Conservation (phyloP, 805 yeast species). For the Pichia nanzhaoensis region DNA sequence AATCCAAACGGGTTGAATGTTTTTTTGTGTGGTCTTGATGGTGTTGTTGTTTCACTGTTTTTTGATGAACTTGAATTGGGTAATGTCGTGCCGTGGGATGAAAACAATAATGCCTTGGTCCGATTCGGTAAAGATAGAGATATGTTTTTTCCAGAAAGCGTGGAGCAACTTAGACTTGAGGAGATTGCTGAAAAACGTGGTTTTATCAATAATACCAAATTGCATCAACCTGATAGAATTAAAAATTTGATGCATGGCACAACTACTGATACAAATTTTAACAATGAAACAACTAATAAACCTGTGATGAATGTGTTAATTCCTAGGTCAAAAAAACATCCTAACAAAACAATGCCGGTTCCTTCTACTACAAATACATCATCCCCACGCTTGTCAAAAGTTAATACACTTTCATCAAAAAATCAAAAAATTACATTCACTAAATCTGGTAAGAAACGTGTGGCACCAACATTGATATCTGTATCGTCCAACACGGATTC, state of each 20-base stretch:
- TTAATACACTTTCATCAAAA: constrained; percentile 16
- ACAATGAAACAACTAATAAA: neutral
- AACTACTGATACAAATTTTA: neutral
- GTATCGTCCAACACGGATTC: constrained; percentile 20
- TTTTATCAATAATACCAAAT: neutral
- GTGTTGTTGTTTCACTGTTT: constrained; percentile 59
- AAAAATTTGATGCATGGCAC: constrained; percentile 35
- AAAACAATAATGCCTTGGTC: constrained; percentile 61
- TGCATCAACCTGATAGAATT: constrained; percentile 25
- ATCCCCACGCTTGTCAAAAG: neutral
- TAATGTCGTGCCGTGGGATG: constrained; percentile 49
- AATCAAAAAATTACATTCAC: constrained; percentile 53
- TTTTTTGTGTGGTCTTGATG: constrained; percentile 79
- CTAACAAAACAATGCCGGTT: constrained; percentile 22
- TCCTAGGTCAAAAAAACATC: constrained; percentile 29
- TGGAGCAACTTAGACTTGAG: constrained; percentile 69
- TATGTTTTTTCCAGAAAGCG: constrained; percentile 80
- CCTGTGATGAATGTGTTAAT: constrained; percentile 22
- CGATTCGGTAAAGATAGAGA: constrained; percentile 88
- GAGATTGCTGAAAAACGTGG: constrained; percentile 40
- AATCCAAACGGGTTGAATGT: constrained; percentile 68
- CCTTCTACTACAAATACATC: neutral
- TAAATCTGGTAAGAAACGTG: constrained; percentile 71
- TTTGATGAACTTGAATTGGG: constrained; percentile 68
- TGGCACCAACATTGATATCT: constrained; percentile 62